Evolutionary conservation across 2,329 filamentous ascomycete genomes (phyloP), one percentile per base, ranked within the genome.

Genomic region (Colletotrichum eremochloae): DNA sequence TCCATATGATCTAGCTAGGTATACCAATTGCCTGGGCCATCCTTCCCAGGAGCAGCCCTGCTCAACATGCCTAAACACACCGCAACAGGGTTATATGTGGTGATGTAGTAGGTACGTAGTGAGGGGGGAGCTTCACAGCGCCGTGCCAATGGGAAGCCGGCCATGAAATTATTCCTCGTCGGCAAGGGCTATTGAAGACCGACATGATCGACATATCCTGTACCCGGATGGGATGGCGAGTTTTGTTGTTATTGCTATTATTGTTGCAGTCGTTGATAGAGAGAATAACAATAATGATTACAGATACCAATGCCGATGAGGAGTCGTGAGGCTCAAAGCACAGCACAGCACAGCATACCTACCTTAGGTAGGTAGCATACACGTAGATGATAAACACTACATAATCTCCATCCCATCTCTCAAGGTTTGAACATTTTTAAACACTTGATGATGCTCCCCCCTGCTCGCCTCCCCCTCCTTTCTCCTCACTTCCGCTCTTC

Each of bases 111-210:
- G 14, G 14, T 42, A 2, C 15, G 18, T 44, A 8, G 42, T 20
- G 69, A 66, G 46, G 69, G 52, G 68, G 65, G 42, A 71, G 65
- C 69, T 68, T 71, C 65, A 36, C 44, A 31, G 36, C 67, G 33
- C 67, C 56, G 33, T 38, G 50, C 68, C 56, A 71, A 71, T 63
- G 20, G 57, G 50, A 68, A 62, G 46, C 40, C 53, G 33, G 52
- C 69, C 53, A 69, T 69, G 69, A 64, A 69, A 72, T 64, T 60
- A 72, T 69, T 33, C 56, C 38, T 60, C 52, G 63, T 68, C 64
- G 52, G 42, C 64, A 58, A 58, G 56, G 63, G 48, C 24, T 18
- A 63, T 33, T 63, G 33, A 40, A 40, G 44, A 50, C 67, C 33
- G 67, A 64, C 36, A 7, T 33, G 50, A 18, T 53, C 11, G 33